Percentiles rank a stretch among this genome's conserved stretches.
These are phyloP conservation scores for Terfezia claveryi DNA, from an alignment of 495 filamentous ascomycete genomes.

Conservation along the genomic window DNA sequence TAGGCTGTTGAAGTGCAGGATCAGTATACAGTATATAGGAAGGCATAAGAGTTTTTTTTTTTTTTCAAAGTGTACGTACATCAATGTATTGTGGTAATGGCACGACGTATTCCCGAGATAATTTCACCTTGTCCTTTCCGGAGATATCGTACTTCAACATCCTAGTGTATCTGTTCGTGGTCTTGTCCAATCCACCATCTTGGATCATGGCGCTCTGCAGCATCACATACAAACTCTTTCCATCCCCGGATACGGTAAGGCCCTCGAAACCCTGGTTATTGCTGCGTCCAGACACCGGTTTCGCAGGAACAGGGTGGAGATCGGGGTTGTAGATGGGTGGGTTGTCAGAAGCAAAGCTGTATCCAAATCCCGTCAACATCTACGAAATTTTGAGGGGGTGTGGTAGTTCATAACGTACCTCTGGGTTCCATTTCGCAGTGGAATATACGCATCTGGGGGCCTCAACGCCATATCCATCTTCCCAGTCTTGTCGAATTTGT, in stretches of 20 bases:
- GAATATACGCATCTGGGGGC: slow-evolving; percentile 45
- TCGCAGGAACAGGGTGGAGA: slow-evolving; percentile 25
- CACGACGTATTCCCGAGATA: slow-evolving; percentile 45
- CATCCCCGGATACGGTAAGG: slow-evolving; percentile 39
- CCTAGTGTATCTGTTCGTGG: slow-evolving; percentile 32
- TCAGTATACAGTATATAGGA: background rate
- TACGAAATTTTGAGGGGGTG: background rate
- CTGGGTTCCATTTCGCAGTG: slow-evolving; percentile 32
- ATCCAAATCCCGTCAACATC: background rate
- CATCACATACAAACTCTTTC: slow-evolving; percentile 42
- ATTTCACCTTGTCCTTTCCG: slow-evolving; percentile 19
- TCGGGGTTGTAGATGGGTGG: slow-evolving; percentile 38
- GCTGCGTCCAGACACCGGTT: slow-evolving; percentile 40
- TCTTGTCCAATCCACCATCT: slow-evolving; percentile 39
- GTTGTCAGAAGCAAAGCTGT: slow-evolving; percentile 36
- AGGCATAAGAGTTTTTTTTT: too few relatives aligned
- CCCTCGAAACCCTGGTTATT: slow-evolving; percentile 71
- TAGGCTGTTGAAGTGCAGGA: slow-evolving; percentile 1
- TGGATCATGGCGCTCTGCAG: slow-evolving; percentile 46
- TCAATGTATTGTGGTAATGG: slow-evolving; percentile 37
- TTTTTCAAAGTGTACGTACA: background rate
- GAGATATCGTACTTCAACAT: slow-evolving; percentile 41
- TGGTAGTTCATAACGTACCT: background rate
- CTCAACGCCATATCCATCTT: slow-evolving; percentile 42
- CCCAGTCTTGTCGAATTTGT: slow-evolving; percentile 37